Evolutionary conservation across 192 early-diverging fungal genomes (phyloP), one percentile per base, ranked within the genome.

Genomic region (Backusella macrospora): DNA sequence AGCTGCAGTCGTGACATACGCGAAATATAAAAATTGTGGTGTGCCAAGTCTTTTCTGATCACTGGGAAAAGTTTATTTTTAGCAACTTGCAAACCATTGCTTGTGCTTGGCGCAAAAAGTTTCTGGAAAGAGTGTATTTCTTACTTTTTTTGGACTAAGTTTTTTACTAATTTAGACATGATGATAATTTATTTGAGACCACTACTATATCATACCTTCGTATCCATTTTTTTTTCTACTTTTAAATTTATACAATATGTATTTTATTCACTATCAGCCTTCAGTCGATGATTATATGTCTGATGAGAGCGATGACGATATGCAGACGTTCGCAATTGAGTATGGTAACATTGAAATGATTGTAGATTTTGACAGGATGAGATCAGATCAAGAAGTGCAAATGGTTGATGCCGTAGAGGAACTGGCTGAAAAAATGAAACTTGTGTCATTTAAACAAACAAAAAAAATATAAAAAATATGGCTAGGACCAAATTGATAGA

Each of bases 261-360:
- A 65, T n/a, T 65, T 38, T 38, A 65, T 65, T 65, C 29, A 65
- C 37, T 65, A 65, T 4, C 23, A 39, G 3, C 64, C 64, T n/a
- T 34, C 62, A 4, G 62, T 6, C 62, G 8, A 64, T 1, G 29
- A 34, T 34, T 64, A 64, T 37, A 21, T 37, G 62, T 34, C 4
- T 34, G 64, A 65, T 39, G 39, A 65, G 16, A 65, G 6, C 16
- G 37, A 26, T 39, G 64, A 65, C 0, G 37, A 39, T 13, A 65
- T 65, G 64, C 6, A 65, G 9, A 15, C 37, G 1, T 7, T 6
- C 14, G 64, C 64, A 15, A 39, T 65, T 65, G 37, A 65, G 64
- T 65, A 39, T 6, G 64, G 37, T 0, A 38, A 65, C 8, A 39
- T 65, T 39, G 13, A 65, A 39, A 65, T 65, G 64, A 14, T 65